A percentile compares a stretch with the other conserved stretches of the same genome.
phyloP scores from a whole-genome alignment of 2,329 filamentous ascomycete genomes.

The Geosmithia putterillii region DNA sequence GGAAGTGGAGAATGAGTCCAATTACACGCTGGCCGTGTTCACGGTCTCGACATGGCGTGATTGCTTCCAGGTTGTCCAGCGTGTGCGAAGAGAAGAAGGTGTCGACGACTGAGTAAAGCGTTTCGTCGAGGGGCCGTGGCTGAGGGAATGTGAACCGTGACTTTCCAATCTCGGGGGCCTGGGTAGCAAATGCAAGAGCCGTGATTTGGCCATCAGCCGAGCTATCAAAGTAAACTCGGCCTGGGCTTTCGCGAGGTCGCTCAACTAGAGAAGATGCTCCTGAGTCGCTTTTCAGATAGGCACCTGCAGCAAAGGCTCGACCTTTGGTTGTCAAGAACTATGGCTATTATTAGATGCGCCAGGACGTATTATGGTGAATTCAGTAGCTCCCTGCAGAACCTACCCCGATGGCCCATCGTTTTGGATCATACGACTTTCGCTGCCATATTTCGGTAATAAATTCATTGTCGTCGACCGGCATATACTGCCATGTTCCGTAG shows the following conservation, averaged over 20 bases:
- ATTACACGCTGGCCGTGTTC: background rate
- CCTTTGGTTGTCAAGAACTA: background rate
- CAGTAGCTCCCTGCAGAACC: too few relatives aligned
- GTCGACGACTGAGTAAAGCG: background rate
- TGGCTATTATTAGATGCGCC: too few relatives aligned
- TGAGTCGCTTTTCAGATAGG: background rate
- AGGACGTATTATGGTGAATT: background rate
- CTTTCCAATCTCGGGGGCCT: background rate
- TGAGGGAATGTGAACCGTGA: background rate
- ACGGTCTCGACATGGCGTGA: background rate
- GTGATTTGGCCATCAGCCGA: background rate
- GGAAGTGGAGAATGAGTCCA: background rate
- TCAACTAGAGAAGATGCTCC: background rate
- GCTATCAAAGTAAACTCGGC: background rate
- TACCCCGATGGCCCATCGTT: background rate
- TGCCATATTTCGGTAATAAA: background rate
- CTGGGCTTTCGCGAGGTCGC: background rate
- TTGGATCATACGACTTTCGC: background rate
- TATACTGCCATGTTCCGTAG: background rate
- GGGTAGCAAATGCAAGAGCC: background rate
- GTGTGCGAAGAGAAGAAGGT: background rate
- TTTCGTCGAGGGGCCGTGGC: background rate
- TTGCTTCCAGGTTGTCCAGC: background rate
- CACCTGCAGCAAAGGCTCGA: background rate
- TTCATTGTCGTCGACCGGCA: background rate